phyloP scores from a whole-genome alignment of 2,329 filamentous ascomycete species.

The Teratosphaeria destructans region DNA sequence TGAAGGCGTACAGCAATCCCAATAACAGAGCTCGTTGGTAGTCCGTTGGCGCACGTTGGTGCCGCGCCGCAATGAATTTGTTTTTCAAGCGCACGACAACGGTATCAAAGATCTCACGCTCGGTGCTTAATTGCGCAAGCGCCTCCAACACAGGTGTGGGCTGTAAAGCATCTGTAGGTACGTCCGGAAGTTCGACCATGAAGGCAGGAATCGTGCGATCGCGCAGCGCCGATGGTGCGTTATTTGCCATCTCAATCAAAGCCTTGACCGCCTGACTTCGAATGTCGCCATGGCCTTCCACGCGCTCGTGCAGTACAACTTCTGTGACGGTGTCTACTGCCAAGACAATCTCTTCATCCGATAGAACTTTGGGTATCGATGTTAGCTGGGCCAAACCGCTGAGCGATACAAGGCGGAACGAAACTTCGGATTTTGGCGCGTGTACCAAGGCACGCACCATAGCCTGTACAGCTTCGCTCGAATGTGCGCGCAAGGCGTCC shows the following conservation, averaged over 20 bases:
- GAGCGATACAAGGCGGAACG: constrained; percentile 37
- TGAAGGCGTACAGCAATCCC: constrained; percentile 52
- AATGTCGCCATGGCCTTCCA: constrained; percentile 45
- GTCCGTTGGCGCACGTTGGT: constrained; percentile 38
- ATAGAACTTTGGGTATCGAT: constrained; percentile 31
- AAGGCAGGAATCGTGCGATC: constrained; percentile 57
- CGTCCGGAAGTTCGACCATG: constrained; percentile 50
- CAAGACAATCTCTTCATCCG: constrained; percentile 32
- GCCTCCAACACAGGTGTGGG: constrained; percentile 52
- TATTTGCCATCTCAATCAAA: constrained; percentile 50
- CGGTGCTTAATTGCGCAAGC: constrained; percentile 53
- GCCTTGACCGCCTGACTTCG: constrained; percentile 49
- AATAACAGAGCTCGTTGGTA: constrained; percentile 52
- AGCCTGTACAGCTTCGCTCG: constrained; percentile 31
- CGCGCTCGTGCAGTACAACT: constrained; percentile 50
- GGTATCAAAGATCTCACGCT: constrained; percentile 53
- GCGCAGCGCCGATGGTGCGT: constrained; percentile 52
- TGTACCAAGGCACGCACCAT: constrained; percentile 34
- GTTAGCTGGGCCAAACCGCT: constrained; percentile 35
- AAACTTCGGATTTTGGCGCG: constrained; percentile 38
- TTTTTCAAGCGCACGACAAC: constrained; percentile 53
- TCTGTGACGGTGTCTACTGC: constrained; percentile 52
- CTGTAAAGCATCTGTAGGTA: constrained; percentile 29
- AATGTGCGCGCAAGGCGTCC: constrained; percentile 32
- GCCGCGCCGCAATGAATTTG: constrained; percentile 48